Conservation (phyloP, 2,329 filamentous ascomycete species). For the Rhynchosporium secalis region DNA sequence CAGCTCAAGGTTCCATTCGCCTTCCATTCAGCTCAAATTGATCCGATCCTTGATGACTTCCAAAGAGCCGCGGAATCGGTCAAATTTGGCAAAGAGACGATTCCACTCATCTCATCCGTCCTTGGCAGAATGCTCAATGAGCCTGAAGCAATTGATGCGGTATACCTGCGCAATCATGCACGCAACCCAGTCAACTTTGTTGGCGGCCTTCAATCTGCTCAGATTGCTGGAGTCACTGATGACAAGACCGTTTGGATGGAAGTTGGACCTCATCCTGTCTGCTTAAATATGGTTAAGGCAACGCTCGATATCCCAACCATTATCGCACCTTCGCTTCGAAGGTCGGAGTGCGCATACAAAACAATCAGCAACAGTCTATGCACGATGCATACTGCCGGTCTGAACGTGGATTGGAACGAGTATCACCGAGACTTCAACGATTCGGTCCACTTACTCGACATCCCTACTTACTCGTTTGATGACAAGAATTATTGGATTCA, state of each 20-base stretch:
- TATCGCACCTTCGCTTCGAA: constrained; percentile 60
- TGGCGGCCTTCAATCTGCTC: constrained; percentile 59
- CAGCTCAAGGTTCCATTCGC: constrained; percentile 66
- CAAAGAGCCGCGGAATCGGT: constrained; percentile 54
- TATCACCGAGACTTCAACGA: constrained; percentile 63
- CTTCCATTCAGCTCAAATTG: constrained; percentile 66
- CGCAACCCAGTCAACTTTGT: constrained; percentile 71
- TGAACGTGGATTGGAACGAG: constrained; percentile 69
- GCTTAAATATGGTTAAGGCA: constrained; percentile 66
- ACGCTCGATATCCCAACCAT: constrained; percentile 56
- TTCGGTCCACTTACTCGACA: constrained; percentile 58
- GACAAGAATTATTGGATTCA: constrained; percentile 68
- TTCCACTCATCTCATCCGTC: constrained; percentile 69
- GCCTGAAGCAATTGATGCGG: constrained; percentile 55
- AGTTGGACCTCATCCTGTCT: constrained; percentile 72
- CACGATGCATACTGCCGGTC: constrained; percentile 60
- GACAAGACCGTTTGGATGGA: constrained; percentile 65
- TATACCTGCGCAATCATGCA: constrained; percentile 65
- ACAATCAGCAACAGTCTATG: constrained; percentile 59
- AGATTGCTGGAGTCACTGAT: constrained; percentile 15
- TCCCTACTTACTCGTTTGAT: constrained; percentile 69
- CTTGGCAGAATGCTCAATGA: constrained; percentile 60
- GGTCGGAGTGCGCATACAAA: constrained; percentile 63
- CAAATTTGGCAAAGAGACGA: constrained; percentile 53
- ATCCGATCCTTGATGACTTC: constrained; percentile 62